Base-by-base conservation (phyloP, 345 rosid species). In the Ceriops zippeliana region DNA sequence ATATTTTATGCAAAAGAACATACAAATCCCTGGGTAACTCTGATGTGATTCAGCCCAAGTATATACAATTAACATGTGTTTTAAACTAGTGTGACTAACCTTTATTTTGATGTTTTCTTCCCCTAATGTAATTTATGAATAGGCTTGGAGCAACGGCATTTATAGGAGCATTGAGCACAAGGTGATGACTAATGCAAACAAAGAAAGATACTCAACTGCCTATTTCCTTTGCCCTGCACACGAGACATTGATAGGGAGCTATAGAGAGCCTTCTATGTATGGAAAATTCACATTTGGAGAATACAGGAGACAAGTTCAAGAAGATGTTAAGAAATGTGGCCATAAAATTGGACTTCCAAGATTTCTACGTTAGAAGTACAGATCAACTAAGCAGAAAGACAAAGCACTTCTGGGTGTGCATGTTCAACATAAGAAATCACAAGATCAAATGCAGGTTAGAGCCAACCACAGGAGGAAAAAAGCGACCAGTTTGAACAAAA, bases 81-180 rank as follows among this genome's bases (percentile, higher is more conserved):
- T 15, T 11, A 11, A 42, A 42, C 17, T 42, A 42, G 17, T 42
- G 5, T 13, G 49, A 13, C 49, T 13, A 42, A 42, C 19, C 49
- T 13, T 42, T 13, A 7, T 15, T 42, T 42, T 42, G 15, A 13
- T 42, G 49, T 42, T 42, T 42, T 13, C 46, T 26, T 54, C 28
- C 15, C 28, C 58, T 54, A 2, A 0, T 54, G 28, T 56, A 56
- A 21, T 54, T 21, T 24, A 20, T 56, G 28, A 24, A 21, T 24
- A 87, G 89, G 93, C 90, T 26, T 86, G 87, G 90, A 88, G 90
- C 86, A 88, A 88, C 64, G 85, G 84, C 57, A 67, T 75, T 4
- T 88, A 88, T 60, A 84, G 72, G 67, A 88, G 93, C 30, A 89
- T 86, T 75, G 85, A 88, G 75, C 93, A 88, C 71, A 86, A 71